Evolutionary conservation across 73 alveolate genomes (phyloP).

Genomic region (Blepharisma japonicum): DNA sequence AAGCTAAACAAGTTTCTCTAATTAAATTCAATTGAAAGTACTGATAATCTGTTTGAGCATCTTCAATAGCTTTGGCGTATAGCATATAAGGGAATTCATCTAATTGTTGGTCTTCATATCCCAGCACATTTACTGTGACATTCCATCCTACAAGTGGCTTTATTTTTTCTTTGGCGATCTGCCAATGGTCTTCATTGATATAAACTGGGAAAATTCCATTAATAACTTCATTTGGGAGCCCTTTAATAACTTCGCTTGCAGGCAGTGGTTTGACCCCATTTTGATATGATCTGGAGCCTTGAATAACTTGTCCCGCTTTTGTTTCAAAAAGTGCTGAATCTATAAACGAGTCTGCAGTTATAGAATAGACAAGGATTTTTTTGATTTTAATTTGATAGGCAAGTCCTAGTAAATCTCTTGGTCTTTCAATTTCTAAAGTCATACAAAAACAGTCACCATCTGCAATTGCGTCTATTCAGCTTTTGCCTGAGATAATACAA

Average conservation of each 20-base stretch:
- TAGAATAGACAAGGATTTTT: background rate
- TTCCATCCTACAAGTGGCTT: slow-evolving; percentile 1
- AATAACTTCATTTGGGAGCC: background rate
- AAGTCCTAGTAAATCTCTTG: background rate
- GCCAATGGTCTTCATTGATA: slow-evolving; percentile 24
- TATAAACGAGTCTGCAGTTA: background rate
- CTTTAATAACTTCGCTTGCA: background rate
- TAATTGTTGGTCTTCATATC: background rate
- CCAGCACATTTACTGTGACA: slow-evolving; percentile 5
- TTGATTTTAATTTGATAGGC: background rate
- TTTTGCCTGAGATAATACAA: background rate
- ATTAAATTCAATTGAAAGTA: background rate
- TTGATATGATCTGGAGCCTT: slow-evolving; percentile 17
- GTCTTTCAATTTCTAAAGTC: slow-evolving; percentile 14
- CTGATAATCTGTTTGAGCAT: background rate
- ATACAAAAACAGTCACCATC: slow-evolving; percentile 31
- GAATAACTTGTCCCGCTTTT: slow-evolving; percentile 16
- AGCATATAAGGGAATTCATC: background rate
- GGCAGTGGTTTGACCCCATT: background rate
- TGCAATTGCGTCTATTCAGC: slow-evolving; percentile 7
- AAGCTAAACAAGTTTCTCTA: background rate
- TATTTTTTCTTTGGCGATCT: background rate
- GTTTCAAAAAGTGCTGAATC: slow-evolving; percentile 24
- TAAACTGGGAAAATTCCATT: slow-evolving; percentile 20
- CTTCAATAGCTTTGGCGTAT: slow-evolving; percentile 11